phyloP scores from a whole-genome alignment of 768 basidiomycete species.

The Exidia glandulosa region DNA sequence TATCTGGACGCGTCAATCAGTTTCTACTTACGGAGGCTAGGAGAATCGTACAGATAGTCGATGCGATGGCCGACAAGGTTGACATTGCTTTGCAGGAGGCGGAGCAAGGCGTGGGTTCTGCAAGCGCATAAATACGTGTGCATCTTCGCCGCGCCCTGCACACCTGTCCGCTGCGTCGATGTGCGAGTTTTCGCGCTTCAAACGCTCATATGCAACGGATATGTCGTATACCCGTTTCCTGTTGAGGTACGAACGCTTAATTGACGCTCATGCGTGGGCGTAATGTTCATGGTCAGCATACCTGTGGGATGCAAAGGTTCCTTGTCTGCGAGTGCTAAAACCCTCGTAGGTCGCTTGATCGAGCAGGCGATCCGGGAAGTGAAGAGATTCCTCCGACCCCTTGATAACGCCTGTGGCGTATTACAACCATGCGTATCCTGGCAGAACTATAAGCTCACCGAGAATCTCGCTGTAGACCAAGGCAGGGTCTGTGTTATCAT shows the following conservation, averaged over 20 bases:
- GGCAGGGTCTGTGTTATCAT: too few species aligned
- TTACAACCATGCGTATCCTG: neutral
- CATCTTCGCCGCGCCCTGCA: too few species aligned
- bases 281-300: too few species aligned
- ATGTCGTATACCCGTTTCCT: conserved; percentile 34
- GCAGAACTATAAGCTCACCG: conserved; percentile 27
- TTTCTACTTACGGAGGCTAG: neutral
- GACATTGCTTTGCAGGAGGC: conserved; percentile 17
- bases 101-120: conserved; percentile 44
- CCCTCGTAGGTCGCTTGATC: conserved; percentile 32
- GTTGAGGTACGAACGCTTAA: neutral
- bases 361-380: conserved; percentile 26
- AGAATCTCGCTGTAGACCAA: conserved; percentile 57
- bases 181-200: conserved; percentile 31
- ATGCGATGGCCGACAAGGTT: conserved; percentile 31
- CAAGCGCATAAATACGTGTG: conserved; percentile 1
- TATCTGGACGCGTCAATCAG: conserved; percentile 31
- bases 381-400: conserved; percentile 47
- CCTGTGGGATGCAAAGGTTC: conserved; percentile 42
- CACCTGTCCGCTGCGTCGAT: conserved; percentile 56
- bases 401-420: conserved; percentile 43
- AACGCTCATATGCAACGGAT: conserved; percentile 40
- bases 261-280: neutral
- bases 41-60: conserved; percentile 40
- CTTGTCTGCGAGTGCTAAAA: conserved; percentile 41